These are phyloP conservation scores for Brassica napus DNA, from an alignment of 345 rosid genomes.

Conservation along the genomic window DNA sequence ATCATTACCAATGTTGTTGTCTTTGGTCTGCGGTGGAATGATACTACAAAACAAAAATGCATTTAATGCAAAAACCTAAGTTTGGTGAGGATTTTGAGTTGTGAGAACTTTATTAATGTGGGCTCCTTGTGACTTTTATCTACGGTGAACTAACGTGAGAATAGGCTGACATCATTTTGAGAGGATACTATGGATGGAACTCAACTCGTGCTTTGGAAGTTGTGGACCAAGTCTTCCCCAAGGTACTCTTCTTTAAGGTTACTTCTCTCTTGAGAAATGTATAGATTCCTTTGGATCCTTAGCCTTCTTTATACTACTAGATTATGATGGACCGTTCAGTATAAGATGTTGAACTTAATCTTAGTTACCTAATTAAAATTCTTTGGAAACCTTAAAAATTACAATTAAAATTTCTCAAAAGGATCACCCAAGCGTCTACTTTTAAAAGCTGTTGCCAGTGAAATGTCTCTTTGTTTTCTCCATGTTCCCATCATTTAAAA, in stretches of 20 bases:
- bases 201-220: slow-evolving; percentile 84
- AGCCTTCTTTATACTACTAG: not conserved
- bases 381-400: not conserved
- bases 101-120: slow-evolving; percentile 9
- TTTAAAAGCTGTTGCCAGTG: not conserved
- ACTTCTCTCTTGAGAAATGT: not conserved
- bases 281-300: not conserved
- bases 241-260: slow-evolving; percentile 46
- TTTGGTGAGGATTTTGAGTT: not conserved
- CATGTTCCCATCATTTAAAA: no score
- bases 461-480: no score
- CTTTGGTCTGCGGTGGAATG: slow-evolving; percentile 2
- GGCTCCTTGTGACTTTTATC: slow-evolving; percentile 14
- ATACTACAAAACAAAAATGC: not conserved
- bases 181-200: slow-evolving; percentile 96
- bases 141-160: slow-evolving; percentile 5
- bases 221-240: slow-evolving; percentile 81
- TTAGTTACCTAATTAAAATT: not conserved
- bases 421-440: not conserved
- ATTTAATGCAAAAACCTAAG: slow-evolving; percentile 10
- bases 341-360: not conserved
- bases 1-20: not conserved
- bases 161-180: slow-evolving; percentile 82
- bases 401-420: not conserved
- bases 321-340: not conserved